Conservation (phyloP, 164 flowering plant genomes). For the Nymphaea thermarum region DNA sequence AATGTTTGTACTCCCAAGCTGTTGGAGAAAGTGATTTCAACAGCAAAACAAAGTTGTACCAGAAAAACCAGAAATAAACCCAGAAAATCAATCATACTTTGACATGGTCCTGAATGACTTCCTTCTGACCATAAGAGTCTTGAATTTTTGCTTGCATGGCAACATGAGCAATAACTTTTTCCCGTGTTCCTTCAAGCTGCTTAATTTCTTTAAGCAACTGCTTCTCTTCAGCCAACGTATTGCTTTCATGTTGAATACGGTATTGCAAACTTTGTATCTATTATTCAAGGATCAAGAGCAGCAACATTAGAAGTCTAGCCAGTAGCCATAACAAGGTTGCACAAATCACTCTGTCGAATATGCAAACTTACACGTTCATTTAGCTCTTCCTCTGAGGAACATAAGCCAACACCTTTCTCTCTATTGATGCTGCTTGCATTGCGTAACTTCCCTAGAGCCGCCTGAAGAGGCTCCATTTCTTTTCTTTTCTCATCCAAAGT, state of each 20-base stretch:
- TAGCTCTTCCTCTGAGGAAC: slow-evolving; percentile 89
- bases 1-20: background rate
- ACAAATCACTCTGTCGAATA: background rate
- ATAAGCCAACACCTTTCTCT: slow-evolving; percentile 44
- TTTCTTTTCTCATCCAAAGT: slow-evolving; percentile 51
- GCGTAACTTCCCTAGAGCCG: slow-evolving; percentile 75
- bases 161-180: slow-evolving; percentile 67
- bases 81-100: slow-evolving; percentile 44
- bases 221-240: slow-evolving; percentile 82
- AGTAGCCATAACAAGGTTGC: background rate
- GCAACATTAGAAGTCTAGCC: background rate
- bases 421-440: slow-evolving; percentile 30
- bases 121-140: slow-evolving; percentile 65
- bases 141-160: slow-evolving; percentile 71
- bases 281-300: slow-evolving; percentile 3
- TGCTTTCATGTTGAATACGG: slow-evolving; percentile 92
- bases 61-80: background rate
- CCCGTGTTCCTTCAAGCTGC: slow-evolving; percentile 82
- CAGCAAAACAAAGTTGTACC: background rate
- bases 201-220: slow-evolving; percentile 76
- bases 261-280: slow-evolving; percentile 74
- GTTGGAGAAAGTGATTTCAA: background rate
- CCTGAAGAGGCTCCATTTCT: slow-evolving; percentile 71
- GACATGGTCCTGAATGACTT: slow-evolving; percentile 72
- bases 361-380: slow-evolving; percentile 48